Percentiles rank a stretch among this genome's conserved stretches.
Conservation (phyloP, 2,329 filamentous ascomycete species). For the Neonectria magnoliae region DNA sequence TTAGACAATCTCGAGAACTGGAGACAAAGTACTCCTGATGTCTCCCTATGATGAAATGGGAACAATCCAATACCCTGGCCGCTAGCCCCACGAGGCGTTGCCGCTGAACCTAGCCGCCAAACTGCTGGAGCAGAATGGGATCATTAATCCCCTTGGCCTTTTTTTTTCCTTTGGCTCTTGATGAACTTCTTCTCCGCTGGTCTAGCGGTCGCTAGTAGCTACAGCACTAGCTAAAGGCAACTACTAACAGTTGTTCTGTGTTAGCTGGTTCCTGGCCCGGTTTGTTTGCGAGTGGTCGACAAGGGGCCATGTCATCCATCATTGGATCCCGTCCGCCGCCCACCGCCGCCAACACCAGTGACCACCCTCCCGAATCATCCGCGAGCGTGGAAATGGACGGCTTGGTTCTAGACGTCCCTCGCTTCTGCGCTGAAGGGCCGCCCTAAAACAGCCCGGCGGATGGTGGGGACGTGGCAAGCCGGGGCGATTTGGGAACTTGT, state of each 20-base stretch:
- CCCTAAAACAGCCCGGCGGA: neutral
- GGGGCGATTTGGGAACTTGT: neutral
- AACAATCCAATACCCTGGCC: constrained; percentile 29
- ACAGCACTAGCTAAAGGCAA: neutral
- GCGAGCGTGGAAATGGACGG: neutral
- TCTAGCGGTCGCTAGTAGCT: constrained; percentile 7
- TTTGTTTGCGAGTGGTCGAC: neutral
- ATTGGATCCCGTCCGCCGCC: neutral
- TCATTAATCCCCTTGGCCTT: constrained; percentile 32
- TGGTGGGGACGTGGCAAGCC: neutral
- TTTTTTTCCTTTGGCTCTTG: constrained; percentile 28
- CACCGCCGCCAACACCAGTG: neutral
- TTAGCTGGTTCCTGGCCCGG: neutral
- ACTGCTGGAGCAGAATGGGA: constrained; percentile 30
- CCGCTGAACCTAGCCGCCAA: constrained; percentile 20
- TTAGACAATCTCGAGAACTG: neutral
- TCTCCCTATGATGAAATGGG: constrained; percentile 1
- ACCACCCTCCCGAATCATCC: constrained; percentile 2
- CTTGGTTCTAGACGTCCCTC: neutral
- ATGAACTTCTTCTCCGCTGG: constrained; percentile 10
- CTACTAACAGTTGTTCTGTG: neutral
- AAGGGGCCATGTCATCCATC: neutral
- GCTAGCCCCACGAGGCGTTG: constrained; percentile 28
- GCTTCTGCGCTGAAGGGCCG: neutral
- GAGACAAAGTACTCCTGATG: constrained; percentile 4